Percentiles rank a stretch among this genome's conserved stretches.
phyloP scores from a whole-genome alignment of 805 yeast genomes.

The Saccharomycopsis guyanensis region DNA sequence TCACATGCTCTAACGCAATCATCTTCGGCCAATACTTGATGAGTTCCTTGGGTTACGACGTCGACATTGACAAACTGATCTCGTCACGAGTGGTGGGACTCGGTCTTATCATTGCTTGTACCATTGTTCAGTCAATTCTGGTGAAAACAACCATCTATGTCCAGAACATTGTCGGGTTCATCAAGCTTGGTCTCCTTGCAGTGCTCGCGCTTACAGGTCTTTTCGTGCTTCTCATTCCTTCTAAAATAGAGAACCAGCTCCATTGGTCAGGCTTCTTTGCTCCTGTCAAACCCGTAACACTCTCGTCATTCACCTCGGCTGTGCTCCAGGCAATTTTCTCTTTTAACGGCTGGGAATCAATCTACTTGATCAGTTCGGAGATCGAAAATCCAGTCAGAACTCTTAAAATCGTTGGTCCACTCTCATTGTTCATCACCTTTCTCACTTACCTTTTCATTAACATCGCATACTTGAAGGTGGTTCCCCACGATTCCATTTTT shows the following conservation, averaged over 20 bases:
- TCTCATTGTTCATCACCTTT: constrained; percentile 40
- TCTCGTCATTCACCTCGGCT: constrained; percentile 45
- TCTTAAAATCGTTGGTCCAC: constrained; percentile 53
- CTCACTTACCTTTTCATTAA: constrained; percentile 45
- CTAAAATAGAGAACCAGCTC: constrained; percentile 36
- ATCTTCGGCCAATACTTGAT: constrained; percentile 56
- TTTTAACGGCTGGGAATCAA: constrained; percentile 56
- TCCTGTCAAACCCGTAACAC: constrained; percentile 30
- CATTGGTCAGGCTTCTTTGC: constrained; percentile 28
- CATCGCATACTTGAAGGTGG: constrained; percentile 46
- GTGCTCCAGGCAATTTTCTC: constrained; percentile 52
- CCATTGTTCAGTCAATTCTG: constrained; percentile 49
- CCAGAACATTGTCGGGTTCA: constrained; percentile 55
- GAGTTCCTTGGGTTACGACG: constrained; percentile 35
- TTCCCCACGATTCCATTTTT: constrained; percentile 46
- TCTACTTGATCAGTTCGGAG: constrained; percentile 55
- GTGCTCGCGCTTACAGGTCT: constrained; percentile 52
- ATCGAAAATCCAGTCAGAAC: constrained; percentile 52
- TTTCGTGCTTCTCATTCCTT: constrained; percentile 44
- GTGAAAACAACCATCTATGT: constrained; percentile 50
- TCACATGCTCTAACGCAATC: constrained; percentile 46
- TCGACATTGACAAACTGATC: constrained; percentile 32
- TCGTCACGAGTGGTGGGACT: constrained; percentile 38
- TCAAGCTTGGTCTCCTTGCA: constrained; percentile 48
- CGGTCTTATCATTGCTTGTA: constrained; percentile 29